A percentile compares a stretch with the other conserved stretches of the same genome.
Evolutionary conservation across 78 protist species (phyloP).

Genomic region (Dictyostelium citrinum): DNA sequence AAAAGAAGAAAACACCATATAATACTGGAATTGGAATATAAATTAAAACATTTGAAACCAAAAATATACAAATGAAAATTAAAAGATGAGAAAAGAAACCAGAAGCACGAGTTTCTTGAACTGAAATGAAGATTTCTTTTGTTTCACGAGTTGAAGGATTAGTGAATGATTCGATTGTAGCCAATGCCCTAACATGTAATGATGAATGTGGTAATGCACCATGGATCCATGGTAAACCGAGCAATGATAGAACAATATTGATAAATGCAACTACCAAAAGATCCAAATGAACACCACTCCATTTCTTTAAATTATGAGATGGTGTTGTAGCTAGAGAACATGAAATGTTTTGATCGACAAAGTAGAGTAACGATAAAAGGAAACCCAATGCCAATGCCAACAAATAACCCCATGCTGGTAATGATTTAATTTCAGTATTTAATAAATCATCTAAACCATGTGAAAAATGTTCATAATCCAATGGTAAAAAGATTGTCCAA

Average conservation of each 20-base stretch:
- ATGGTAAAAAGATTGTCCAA: not conserved
- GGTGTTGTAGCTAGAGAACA: not conserved
- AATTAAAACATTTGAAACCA: not conserved
- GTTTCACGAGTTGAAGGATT: not conserved
- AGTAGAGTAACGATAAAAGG: constrained; percentile 5
- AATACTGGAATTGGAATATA: constrained; percentile 4
- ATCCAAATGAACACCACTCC: constrained; percentile 12
- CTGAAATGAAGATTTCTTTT: not conserved
- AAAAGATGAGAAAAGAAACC: constrained; percentile 13
- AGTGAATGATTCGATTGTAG: not conserved
- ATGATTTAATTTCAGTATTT: not conserved
- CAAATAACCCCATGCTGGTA: constrained; percentile 1
- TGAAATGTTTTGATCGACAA: constrained; percentile 33
- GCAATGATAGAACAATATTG: constrained; percentile 6
- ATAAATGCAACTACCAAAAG: not conserved
- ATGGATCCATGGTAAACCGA: constrained; percentile 36
- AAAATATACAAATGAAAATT: constrained; percentile 3
- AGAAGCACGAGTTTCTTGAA: constrained; percentile 20
- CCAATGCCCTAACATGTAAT: constrained; percentile 25
- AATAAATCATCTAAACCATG: not conserved
- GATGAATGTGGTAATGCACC: constrained; percentile 33
- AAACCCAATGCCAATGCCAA: constrained; percentile 17
- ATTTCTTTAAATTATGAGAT: not conserved
- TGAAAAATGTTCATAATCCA: not conserved
- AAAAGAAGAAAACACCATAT: constrained; percentile 31